Evolutionary conservation across 169 alveolate genomes (phyloP), one percentile per base, ranked within the genome.

Genomic region (Amoebophrya sp.): DNA sequence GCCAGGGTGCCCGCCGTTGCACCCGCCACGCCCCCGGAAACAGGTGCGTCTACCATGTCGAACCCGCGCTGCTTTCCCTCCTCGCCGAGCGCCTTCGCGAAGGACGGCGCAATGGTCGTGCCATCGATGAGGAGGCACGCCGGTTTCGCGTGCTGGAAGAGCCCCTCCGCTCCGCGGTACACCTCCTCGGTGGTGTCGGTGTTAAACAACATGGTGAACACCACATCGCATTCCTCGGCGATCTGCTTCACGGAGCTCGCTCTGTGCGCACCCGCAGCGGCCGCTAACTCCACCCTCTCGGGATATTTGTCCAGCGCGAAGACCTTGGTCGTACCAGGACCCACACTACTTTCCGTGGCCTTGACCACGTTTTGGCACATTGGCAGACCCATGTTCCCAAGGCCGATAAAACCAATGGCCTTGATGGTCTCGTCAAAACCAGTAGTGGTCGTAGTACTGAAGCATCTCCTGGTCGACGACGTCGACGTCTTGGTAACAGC

Each of bases 1-100:
- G 83, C 83, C 10, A 66, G 83, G 10, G 83, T 66, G 29, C 83
- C 83, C 35, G 83, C 83, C 35, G 83, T n/a, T 7, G 83, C 83
- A n/a, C 83, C 83, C 83, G 83, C 83, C 29, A 66, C 83, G 1
- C 83, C 83, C 39, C 83, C 83, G 29, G 83, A 66, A 7, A 66
- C 83, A 7, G 83, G 83, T 25, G 83, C 83, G 83, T 66, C 83
- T 25, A 66, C 10, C 83, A 66, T 66, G 83, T 7, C 2, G 35
- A 66, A 66, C 35, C 83, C 83, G 35, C 1, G 12, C 35, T 66
- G 7, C 83, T 2, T 25, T 1, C 83, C 83, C 83, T 7, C 12
- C 83, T 7, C 39, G 35, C 83, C 83, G 10, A 66, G 83, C 35
- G 12, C 83, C 35, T 66, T 66, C 83, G 83, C 83, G 35, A 66